phyloP scores from a whole-genome alignment of 2,329 filamentous ascomycete species.

The Rhynchosporium agropyri region DNA sequence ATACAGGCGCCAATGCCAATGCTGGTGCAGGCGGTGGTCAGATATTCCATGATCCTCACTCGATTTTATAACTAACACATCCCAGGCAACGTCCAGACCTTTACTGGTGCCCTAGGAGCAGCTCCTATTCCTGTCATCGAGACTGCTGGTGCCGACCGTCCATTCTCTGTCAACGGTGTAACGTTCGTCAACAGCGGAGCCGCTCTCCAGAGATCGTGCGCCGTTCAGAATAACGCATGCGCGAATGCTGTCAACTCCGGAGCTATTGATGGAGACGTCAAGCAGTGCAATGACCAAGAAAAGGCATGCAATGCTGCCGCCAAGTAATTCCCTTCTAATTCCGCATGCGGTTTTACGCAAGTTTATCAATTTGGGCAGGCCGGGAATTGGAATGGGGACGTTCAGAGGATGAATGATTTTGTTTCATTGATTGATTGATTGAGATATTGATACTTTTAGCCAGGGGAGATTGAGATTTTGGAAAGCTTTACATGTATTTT shows the following conservation, averaged over 20 bases:
- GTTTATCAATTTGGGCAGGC: not conserved
- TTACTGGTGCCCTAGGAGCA: constrained; percentile 53
- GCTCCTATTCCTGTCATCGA: constrained; percentile 52
- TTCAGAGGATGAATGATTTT: constrained; percentile 4
- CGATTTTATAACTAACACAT: constrained; percentile 23
- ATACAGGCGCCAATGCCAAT: not conserved
- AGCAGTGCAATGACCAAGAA: constrained; percentile 61
- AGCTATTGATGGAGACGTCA: constrained; percentile 45
- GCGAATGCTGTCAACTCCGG: constrained; percentile 58
- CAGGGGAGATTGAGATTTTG: constrained; percentile 1
- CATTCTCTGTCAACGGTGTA: constrained; percentile 59
- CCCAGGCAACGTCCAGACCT: constrained; percentile 46
- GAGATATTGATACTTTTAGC: not conserved
- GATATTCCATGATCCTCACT: constrained; percentile 12
- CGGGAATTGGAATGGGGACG: constrained; percentile 3
- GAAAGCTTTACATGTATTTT: constrained; percentile 15
- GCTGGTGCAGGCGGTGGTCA: constrained; percentile 37
- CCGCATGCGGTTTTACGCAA: not conserved
- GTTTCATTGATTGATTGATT: constrained; percentile 5
- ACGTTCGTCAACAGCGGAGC: constrained; percentile 59
- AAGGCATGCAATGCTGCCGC: constrained; percentile 45
- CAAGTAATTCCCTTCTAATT: constrained; percentile 26
- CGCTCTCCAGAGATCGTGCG: constrained; percentile 62
- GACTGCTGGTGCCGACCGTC: constrained; percentile 50
- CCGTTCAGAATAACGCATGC: constrained; percentile 62